Evolutionary conservation across 2,329 filamentous ascomycete genomes (phyloP), one percentile per base, ranked within the genome.

Genomic region (Fusarium transvaalense): DNA sequence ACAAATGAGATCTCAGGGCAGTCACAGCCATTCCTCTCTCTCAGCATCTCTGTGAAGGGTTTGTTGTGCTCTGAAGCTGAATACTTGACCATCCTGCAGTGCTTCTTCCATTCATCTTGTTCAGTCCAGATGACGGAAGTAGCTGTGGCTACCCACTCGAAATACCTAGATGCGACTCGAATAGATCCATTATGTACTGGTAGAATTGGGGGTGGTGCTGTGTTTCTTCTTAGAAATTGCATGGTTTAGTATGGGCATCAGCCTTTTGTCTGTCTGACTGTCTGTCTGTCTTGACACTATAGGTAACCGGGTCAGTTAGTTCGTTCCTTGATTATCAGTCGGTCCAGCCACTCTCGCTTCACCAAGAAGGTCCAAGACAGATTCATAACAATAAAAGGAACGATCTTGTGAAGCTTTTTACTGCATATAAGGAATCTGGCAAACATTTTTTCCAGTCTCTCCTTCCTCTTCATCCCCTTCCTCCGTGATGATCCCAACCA

Each of bases 41-140:
- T 12, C 5, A 55, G 10, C 19, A 48, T 9, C 6, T 55, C 10
- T 1, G n/a, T 21, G 1, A 55, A 55, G 4, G 41, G n/a, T 13
- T 7, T 47, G 5, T 55, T 55, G 10, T 55, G 52, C 8, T 55
- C 52, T 4, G 23, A 46, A 7, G 31, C 41, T 29, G 52, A 37
- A 3, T 48, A 55, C 6, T 47, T 47, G 21, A 27, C 41, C 5
- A 37, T 27, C 14, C 12, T 55, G 9, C 2, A 55, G 14, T 55
- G 23, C 4, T 55, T 47, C 9, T 47, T 29, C 52, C 52, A 55
- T 14, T 55, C 52, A 8, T 55, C 52, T 23, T 7, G 23, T 29
- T 21, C 31, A 10, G 31, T 27, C 14, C 10, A 55, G 3, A 55
- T 55, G 10, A 17, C 31, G 5, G 47, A 50, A 17, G 6, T 38